phyloP scores from a whole-genome alignment of 2,329 filamentous ascomycete species.

The Xylariaceae sp. region DNA sequence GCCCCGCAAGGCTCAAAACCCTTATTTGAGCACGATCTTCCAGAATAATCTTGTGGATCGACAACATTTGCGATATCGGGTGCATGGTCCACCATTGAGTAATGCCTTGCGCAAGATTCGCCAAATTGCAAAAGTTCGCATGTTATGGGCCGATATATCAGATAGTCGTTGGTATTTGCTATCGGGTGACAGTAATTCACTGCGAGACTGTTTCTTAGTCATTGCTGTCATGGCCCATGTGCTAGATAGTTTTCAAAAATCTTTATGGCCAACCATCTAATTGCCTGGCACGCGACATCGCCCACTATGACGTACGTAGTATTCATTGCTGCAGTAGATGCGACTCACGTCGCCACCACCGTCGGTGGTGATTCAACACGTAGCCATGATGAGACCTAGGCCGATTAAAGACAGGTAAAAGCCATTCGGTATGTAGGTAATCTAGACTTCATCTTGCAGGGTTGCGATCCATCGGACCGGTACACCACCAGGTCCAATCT shows the following conservation, averaged over 20 bases:
- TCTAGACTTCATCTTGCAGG: slow-evolving; percentile 29
- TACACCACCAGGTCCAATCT: slow-evolving; percentile 62
- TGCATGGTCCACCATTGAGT: slow-evolving; percentile 4
- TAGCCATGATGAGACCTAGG: slow-evolving; percentile 12
- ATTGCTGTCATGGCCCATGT: neutral
- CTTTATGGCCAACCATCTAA: neutral
- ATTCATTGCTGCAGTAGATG: no score
- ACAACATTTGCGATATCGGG: slow-evolving; percentile 17
- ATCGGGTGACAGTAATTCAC: neutral
- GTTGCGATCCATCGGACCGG: slow-evolving; percentile 63
- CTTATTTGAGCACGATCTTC: slow-evolving; percentile 4
- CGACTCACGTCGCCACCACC: no score
- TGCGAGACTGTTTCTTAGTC: neutral
- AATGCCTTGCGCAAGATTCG: slow-evolving; percentile 15
- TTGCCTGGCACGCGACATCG: neutral
- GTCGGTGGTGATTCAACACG: slow-evolving; percentile 7
- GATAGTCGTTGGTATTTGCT: neutral
- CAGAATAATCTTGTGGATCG: slow-evolving; percentile 16
- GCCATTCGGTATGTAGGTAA: neutral
- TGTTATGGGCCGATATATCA: neutral
- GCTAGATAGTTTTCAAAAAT: neutral
- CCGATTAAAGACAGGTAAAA: slow-evolving; percentile 1
- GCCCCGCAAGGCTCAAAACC: neutral
- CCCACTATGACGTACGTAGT: neutral
- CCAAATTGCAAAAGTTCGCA: neutral